These are phyloP conservation scores for Pichia membranifaciens DNA, from an alignment of 805 yeast species.

Conservation along the genomic window DNA sequence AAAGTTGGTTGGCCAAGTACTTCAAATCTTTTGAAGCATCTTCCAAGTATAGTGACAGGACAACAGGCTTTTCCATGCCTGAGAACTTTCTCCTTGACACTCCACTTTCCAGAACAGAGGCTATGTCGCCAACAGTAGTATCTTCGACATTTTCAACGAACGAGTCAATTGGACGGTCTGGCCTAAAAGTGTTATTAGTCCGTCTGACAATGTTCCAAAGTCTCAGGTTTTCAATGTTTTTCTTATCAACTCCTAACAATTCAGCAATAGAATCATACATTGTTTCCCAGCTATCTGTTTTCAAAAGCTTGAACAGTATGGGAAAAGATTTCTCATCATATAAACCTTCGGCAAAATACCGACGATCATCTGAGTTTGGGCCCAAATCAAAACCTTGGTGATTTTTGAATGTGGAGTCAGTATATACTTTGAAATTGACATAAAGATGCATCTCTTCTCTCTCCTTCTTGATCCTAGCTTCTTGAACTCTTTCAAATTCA, in stretches of 20 bases:
- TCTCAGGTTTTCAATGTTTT: slow-evolving; percentile 26
- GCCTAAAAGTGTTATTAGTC: slow-evolving; percentile 64
- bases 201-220: slow-evolving; percentile 65
- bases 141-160: slow-evolving; percentile 22
- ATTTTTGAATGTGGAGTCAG: slow-evolving; percentile 46
- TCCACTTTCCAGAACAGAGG: slow-evolving; percentile 31
- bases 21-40: slow-evolving; percentile 43
- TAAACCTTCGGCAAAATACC: slow-evolving; percentile 45
- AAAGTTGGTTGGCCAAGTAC: slow-evolving; percentile 25
- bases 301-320: slow-evolving; percentile 43
- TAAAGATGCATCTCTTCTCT: slow-evolving; percentile 68
- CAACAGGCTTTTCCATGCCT: slow-evolving; percentile 39
- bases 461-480: slow-evolving; percentile 48
- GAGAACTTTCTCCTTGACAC: slow-evolving; percentile 29
- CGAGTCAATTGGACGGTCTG: slow-evolving; percentile 39
- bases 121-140: slow-evolving; percentile 46
- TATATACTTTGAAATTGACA: slow-evolving; percentile 50
- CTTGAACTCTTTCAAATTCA: slow-evolving; percentile 54
- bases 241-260: slow-evolving; percentile 31
- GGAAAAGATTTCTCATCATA: slow-evolving; percentile 46
- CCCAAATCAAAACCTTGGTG: slow-evolving; percentile 74
- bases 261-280: slow-evolving; percentile 46
- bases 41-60: slow-evolving; percentile 55
- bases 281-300: slow-evolving; percentile 47
- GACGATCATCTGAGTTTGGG: slow-evolving; percentile 46